Base-by-base conservation (phyloP, 352 stramenopile genomes). In the Heterotrichella gracilis region DNA sequence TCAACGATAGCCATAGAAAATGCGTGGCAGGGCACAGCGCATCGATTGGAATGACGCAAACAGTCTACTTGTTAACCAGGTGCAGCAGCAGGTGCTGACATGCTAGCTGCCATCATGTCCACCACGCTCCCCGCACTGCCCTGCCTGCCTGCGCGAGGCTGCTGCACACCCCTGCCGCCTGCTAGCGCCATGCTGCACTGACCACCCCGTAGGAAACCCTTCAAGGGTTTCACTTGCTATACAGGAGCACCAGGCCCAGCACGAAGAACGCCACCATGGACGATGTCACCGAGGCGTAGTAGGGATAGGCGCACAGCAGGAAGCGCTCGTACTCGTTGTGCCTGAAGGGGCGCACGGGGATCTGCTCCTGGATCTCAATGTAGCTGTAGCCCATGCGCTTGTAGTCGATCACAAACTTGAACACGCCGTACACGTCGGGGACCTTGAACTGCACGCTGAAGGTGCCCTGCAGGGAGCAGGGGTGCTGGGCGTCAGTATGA, bases 261-360 rank as follows among this genome's bases (percentile, higher is more conserved):
- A 70, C 68, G 68, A 70, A 64, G 40, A 70, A 70, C 13, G n/a
- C 68, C 9, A 21, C 40, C 68, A 70, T 70, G 4, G 22, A 4
- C 3, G 3, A 14, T 17, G 68, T 22, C 3, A 64, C 68, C 39
- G 81, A 86, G 0, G 81, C 78, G 74, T 94, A 94, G 79, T 94
- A 94, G 40, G 85, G 86, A 74, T 84, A 92, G 22, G 86, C 86
- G 2, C 80, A 81, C 0, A 83, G 78, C 69, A 94, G 90, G 78
- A 92, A 94, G 69, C 86, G 81, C 75, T 92, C 84, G 78, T 92
- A 93, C 77, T 94, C 86, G 78, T 92, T 85, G 78, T 94, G 86
- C 78, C 90, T 92, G 80, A 85, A 94, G 42, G 85, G 86, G 9
- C 86, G 84, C 25, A 94, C 78, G 22, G 80, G 88, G 25, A 94